phyloP scores from a whole-genome alignment of 768 basidiomycete species.

The Kwoniella botswanensis region DNA sequence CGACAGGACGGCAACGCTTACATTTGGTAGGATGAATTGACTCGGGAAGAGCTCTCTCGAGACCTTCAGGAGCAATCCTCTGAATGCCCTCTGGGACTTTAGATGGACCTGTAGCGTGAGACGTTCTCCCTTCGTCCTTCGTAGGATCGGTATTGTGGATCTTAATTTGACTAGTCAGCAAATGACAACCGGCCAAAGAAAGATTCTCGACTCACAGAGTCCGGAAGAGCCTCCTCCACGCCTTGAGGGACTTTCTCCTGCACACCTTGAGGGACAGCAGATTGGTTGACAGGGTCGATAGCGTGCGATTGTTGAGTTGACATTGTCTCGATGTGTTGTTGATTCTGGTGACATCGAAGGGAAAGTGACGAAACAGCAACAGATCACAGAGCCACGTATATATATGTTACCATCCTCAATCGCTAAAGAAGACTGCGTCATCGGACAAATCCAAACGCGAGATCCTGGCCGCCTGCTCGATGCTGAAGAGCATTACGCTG shows the following conservation, averaged over 20 bases:
- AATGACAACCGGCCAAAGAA: neutral
- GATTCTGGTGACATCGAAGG: neutral
- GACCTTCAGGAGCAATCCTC: constrained; percentile 37
- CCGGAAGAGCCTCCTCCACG: constrained; percentile 29
- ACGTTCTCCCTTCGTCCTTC: constrained; percentile 23
- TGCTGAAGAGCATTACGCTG: no score
- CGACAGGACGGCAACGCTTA: neutral
- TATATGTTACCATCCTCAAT: no score
- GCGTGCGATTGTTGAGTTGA: constrained; percentile 32
- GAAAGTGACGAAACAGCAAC: no score
- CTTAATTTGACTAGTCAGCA: constrained; percentile 12
- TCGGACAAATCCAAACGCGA: no score
- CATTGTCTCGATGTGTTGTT: neutral
- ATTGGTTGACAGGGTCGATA: constrained; percentile 30
- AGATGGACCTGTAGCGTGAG: constrained; percentile 42
- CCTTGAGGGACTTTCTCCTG: constrained; percentile 32
- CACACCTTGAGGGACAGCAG: constrained; percentile 30
- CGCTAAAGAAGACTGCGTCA: no score
- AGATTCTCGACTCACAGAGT: constrained; percentile 22
- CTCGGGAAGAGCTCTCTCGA: constrained; percentile 42
- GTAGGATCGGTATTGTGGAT: constrained; percentile 39
- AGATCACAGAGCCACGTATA: no score
- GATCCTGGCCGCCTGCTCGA: no score
- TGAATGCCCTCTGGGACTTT: constrained; percentile 47
- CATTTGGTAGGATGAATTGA: constrained; percentile 35